These are phyloP conservation scores for Fraxinus latifolia DNA, from an alignment of 305 asterid species.

Conservation along the genomic window DNA sequence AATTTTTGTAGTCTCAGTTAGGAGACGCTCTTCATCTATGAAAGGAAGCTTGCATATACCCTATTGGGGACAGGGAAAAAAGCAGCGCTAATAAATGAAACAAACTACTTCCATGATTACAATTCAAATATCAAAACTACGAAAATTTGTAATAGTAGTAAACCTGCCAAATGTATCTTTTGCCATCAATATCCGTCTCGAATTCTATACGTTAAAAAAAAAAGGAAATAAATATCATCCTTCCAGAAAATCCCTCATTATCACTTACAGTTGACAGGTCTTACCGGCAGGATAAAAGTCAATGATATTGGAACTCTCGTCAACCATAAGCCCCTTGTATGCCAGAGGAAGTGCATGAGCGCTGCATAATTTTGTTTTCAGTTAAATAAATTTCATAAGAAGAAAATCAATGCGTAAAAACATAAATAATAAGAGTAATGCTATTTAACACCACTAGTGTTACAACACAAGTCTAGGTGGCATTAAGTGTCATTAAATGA, in stretches of 20 bases:
- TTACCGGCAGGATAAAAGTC: conserved; percentile 49
- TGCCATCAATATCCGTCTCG: conserved; percentile 45
- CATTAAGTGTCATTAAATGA: not conserved
- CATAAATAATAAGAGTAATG: not conserved
- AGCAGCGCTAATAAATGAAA: not conserved
- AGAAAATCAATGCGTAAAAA: not conserved
- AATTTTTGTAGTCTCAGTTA: conserved; percentile 37
- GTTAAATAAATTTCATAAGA: not conserved
- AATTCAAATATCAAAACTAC: not conserved
- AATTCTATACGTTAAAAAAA: conserved; percentile 30
- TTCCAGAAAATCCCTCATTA: not conserved
- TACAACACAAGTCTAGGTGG: not conserved
- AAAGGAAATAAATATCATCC: not conserved
- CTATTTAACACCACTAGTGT: not conserved
- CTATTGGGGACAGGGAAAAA: conserved; percentile 17
- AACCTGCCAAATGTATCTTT: conserved; percentile 53
- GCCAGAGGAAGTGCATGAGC: conserved; percentile 44
- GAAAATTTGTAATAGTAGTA: not conserved
- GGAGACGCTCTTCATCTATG: conserved; percentile 51
- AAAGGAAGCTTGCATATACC: conserved; percentile 45
- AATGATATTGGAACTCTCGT: conserved; percentile 30
- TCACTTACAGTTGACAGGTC: not conserved
- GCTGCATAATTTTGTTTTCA: conserved; percentile 27
- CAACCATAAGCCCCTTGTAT: conserved; percentile 41
- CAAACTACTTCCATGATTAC: not conserved